Percentiles rank a stretch among this genome's conserved stretches.
These are phyloP conservation scores for Pichia insulana DNA, from an alignment of 805 yeast genomes.

Conservation along the genomic window DNA sequence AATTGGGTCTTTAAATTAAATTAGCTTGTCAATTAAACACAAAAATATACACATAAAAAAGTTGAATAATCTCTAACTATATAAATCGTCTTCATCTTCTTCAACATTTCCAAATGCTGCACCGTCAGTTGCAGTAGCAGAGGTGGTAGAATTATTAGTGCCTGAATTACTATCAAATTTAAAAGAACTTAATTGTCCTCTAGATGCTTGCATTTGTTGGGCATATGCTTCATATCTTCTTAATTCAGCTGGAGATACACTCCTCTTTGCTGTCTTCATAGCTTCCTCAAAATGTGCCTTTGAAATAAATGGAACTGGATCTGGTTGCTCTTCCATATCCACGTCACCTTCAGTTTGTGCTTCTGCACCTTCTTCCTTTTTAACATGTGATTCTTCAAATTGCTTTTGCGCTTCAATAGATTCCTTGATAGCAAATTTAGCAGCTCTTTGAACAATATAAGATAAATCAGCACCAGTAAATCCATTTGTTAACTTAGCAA, in stretches of 20 bases:
- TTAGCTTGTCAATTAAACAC: not conserved
- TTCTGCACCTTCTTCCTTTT: slow-evolving; percentile 27
- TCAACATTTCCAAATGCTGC: slow-evolving; percentile 45
- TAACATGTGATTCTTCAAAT: slow-evolving; percentile 44
- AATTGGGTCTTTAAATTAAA: not conserved
- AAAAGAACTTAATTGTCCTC: slow-evolving; percentile 91
- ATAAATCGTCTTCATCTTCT: slow-evolving; percentile 38
- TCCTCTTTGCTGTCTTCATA: slow-evolving; percentile 97
- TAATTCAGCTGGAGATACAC: slow-evolving; percentile 93
- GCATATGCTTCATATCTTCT: slow-evolving; percentile 99
- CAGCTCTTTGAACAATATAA: slow-evolving; percentile 96
- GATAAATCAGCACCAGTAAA: slow-evolving; percentile 99
- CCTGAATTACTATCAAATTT: slow-evolving; percentile 45
- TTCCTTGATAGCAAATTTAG: slow-evolving; percentile 97
- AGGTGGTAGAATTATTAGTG: slow-evolving; percentile 16
- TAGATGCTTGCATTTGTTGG: slow-evolving; percentile 89
- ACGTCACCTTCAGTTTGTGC: slow-evolving; percentile 29
- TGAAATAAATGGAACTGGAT: slow-evolving; percentile 92
- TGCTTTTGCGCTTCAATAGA: slow-evolving; percentile 76
- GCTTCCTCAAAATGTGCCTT: slow-evolving; percentile 97
- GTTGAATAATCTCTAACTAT: slow-evolving; percentile 22
- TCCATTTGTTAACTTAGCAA: slow-evolving; percentile 92
- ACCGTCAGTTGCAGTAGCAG: slow-evolving; percentile 28
- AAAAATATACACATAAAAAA: not conserved
- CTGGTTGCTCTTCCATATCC: slow-evolving; percentile 61